Conservation (phyloP, 2,329 filamentous ascomycete genomes). For the Fusarium sp. region DNA sequence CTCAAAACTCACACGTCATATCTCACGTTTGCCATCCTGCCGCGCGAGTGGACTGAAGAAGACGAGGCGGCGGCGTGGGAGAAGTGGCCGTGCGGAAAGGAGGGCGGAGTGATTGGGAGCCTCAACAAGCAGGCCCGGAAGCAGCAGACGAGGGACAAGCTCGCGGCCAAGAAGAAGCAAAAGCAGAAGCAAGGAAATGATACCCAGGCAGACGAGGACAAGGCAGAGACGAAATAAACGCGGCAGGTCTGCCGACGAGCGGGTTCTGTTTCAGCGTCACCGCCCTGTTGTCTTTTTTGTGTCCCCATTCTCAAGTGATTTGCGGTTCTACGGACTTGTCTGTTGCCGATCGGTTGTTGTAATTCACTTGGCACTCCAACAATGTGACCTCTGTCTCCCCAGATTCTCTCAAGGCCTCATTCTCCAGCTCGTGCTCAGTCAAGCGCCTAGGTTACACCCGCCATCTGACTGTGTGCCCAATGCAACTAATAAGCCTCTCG, state of each 20-base stretch:
- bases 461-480: background rate
- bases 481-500: background rate
- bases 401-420: constrained; percentile 15
- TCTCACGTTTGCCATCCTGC: constrained; percentile 91
- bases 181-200: constrained; percentile 53
- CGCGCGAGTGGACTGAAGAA: constrained; percentile 86
- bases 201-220: constrained; percentile 40
- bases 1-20: constrained; percentile 98
- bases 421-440: background rate
- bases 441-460: constrained; percentile 3
- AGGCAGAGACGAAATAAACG: constrained; percentile 37
- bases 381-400: constrained; percentile 12
- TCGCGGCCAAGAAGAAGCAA: constrained; percentile 64
- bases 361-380: constrained; percentile 2
- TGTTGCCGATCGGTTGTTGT: constrained; percentile 6
- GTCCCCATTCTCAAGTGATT: background rate
- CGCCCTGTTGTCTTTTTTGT: constrained; percentile 4
- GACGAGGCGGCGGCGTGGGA: constrained; percentile 80
- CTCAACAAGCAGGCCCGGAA: constrained; percentile 70
- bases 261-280: constrained; percentile 11
- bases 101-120: constrained; percentile 67
- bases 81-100: constrained; percentile 74
- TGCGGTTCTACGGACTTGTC: constrained; percentile 1
- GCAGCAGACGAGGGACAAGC: constrained; percentile 69
- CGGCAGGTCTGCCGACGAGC: constrained; percentile 12